Base-by-base conservation (phyloP, 805 yeast genomes). In the Yamadazyma akitaensis region DNA sequence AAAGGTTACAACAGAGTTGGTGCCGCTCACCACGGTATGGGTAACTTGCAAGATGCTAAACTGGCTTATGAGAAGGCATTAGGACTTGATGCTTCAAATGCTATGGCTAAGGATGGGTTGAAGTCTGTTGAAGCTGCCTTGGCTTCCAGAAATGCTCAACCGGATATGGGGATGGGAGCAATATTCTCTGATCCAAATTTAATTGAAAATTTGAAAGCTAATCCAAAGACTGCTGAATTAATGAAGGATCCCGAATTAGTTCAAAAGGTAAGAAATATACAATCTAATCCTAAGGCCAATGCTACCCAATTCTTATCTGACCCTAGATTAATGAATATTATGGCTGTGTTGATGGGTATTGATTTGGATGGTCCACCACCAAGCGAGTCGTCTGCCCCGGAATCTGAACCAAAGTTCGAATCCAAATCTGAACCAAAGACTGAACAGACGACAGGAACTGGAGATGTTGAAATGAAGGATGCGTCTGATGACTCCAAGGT, bases 1-100 rank as follows among this genome's bases (percentile, higher is more conserved):
- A 94, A 94, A 69, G 99, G 98, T 40, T 88, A 86, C 74, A 86
- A 83, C 60, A 84, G 99, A 68, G 85, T 86, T 32, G 99, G 88
- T 49, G 91, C 97, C 53, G 99, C 99, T 28, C 81, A 84, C 42
- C 84, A 76, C 59, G 99, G 99, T n/a, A 72, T 86, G 50, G 89
- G 89, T 14, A 79, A 87, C 50, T 76, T 84, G 42, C 90, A 86
- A 26, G 86, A 80, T 18, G 94, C 98, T 39, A 79, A 79, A 55
- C 65, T 66, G 24, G 74, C 85, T 21, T 92, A 89, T 67, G 72
- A 81, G 53, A 84, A 85, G 64, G 95, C 96, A 7, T 70, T 92
- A 54, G 86, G 85, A 60, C 65, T 90, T 48, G 98, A 92, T 57
- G 77, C 94, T 24, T 44, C 72, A 44, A 94, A 94, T 64, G 82